phyloP scores from a whole-genome alignment of 306 rosid genomes.

The Phaseolus lunatus region DNA sequence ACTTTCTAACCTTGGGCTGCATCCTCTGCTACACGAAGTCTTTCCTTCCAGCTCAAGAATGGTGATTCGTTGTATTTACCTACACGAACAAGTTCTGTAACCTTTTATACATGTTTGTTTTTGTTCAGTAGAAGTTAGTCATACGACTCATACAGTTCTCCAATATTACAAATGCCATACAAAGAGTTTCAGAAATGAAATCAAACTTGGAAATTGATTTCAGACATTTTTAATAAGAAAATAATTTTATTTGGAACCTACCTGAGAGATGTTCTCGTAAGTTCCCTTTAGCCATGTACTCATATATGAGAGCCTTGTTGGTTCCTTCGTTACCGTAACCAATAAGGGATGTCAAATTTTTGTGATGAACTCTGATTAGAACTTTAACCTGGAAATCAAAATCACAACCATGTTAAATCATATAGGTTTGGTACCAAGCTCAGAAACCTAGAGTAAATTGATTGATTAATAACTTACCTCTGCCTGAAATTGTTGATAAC shows the following conservation, averaged over 20 bases:
- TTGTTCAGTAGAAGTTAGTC: neutral
- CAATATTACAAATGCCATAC: no score
- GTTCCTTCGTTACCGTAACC: slow-evolving; percentile 49
- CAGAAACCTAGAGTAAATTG: neutral
- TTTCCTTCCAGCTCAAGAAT: slow-evolving; percentile 51
- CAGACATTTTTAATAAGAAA: neutral
- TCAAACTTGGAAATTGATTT: neutral
- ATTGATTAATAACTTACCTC: slow-evolving; percentile 49
- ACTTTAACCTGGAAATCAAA: slow-evolving; percentile 31
- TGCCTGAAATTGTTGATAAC: slow-evolving; percentile 58
- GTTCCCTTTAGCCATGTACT: slow-evolving; percentile 49
- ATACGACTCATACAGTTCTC: neutral
- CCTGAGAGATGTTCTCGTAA: slow-evolving; percentile 47
- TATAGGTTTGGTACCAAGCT: neutral
- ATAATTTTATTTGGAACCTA: slow-evolving; percentile 1
- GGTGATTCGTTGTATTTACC: slow-evolving; percentile 3
- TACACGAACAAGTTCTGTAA: slow-evolving; percentile 7
- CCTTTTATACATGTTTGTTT: neutral
- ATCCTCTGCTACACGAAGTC: slow-evolving; percentile 54
- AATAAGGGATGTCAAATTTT: slow-evolving; percentile 47
- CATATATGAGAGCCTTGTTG: slow-evolving; percentile 47
- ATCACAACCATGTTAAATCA: neutral
- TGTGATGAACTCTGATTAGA: slow-evolving; percentile 50
- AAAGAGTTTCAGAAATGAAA: no score
- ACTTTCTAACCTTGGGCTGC: slow-evolving; percentile 51